These are phyloP conservation scores for Pachyrhizus erosus DNA, from an alignment of 306 rosid species.

Conservation along the genomic window DNA sequence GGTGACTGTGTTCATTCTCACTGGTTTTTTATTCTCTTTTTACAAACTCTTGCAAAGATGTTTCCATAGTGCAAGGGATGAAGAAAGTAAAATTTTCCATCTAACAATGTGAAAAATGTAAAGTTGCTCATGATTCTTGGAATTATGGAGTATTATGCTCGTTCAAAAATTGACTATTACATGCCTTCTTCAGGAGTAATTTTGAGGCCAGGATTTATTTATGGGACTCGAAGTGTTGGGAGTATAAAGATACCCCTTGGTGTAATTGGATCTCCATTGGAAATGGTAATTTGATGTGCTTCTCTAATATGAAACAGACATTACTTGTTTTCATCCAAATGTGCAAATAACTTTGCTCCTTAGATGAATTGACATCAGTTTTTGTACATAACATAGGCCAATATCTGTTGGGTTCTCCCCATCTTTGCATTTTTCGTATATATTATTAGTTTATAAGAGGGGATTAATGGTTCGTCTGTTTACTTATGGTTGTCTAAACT, in stretches of 20 bases:
- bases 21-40: neutral
- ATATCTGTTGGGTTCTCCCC: neutral
- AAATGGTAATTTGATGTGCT: conserved; percentile 67
- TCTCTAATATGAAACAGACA: conserved; percentile 24
- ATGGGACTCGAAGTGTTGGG: conserved; percentile 92
- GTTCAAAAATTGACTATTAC: conserved; percentile 11
- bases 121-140: conserved; percentile 13
- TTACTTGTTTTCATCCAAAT: neutral
- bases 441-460: conserved; percentile 25
- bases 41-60: conserved; percentile 8
- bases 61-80: neutral
- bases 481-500: conserved; percentile 4
- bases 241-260: conserved; percentile 85
- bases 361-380: conserved; percentile 16
- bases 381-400: neutral
- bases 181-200: conserved; percentile 78
- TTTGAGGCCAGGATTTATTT: conserved; percentile 94
- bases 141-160: neutral
- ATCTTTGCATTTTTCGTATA: conserved; percentile 12
- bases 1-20: neutral
- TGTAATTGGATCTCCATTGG: conserved; percentile 84
- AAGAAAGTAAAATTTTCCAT: neutral
- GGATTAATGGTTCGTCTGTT: neutral
- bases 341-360: conserved; percentile 14
- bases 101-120: neutral